phyloP scores from a whole-genome alignment of 2,329 filamentous ascomycete genomes.

The Exophiala sp. region DNA sequence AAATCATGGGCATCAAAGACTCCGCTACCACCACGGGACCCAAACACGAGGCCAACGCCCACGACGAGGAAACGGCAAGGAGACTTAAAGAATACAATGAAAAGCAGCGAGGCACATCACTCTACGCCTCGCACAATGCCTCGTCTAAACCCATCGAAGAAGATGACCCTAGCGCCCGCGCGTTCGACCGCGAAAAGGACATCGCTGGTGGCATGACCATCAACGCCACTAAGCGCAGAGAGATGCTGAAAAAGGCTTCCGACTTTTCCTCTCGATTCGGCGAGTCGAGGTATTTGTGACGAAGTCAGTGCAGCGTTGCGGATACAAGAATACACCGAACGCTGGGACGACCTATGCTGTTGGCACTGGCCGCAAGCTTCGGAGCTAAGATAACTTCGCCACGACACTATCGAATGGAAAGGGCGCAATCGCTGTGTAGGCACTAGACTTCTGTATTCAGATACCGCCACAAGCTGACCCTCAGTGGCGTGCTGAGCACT shows the following conservation, averaged over 20 bases:
- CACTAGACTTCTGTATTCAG: too few relatives aligned
- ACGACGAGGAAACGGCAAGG: conserved; percentile 42
- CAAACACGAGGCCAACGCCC: conserved; percentile 19
- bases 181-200: conserved; percentile 90
- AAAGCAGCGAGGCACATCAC: conserved; percentile 54
- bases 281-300: conserved; percentile 62
- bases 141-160: conserved; percentile 59
- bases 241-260: conserved; percentile 73
- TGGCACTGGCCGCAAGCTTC: too few relatives aligned
- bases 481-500: too few relatives aligned
- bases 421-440: too few relatives aligned
- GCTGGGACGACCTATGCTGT: too few relatives aligned
- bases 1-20: conserved; percentile 69
- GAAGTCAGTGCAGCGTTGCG: neutral
- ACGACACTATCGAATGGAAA: too few relatives aligned
- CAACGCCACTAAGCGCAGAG: conserved; percentile 67
- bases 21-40: conserved; percentile 11
- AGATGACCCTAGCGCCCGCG: conserved; percentile 85
- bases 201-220: conserved; percentile 75
- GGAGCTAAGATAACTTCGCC: too few relatives aligned
- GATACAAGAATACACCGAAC: neutral
- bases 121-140: conserved; percentile 58
- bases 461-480: too few relatives aligned
- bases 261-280: conserved; percentile 80
- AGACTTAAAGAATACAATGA: conserved; percentile 59